These are phyloP conservation scores for Punctularia strigosozonata DNA, from an alignment of 768 basidiomycete species.

Conservation along the genomic window DNA sequence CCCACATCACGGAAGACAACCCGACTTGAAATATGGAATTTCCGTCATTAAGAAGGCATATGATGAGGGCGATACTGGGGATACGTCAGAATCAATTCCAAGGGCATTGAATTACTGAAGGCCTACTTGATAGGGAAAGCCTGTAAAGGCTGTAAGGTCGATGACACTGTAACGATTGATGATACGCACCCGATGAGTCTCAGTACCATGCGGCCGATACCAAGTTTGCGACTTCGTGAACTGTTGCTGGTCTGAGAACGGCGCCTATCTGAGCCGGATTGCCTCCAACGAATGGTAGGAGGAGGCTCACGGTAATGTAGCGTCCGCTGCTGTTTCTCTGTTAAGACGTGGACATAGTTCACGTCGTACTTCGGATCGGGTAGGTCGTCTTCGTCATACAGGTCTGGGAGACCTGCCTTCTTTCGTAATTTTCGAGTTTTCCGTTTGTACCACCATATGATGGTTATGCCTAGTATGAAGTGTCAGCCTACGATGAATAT, in stretches of 20 bases:
- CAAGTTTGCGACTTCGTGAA: conserved; percentile 68
- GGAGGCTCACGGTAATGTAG: conserved; percentile 46
- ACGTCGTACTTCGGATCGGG: conserved; percentile 68
- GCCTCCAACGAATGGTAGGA: not conserved
- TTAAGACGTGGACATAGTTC: conserved; percentile 62
- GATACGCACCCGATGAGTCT: conserved; percentile 53
- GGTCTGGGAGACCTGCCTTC: conserved; percentile 50
- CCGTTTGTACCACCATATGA: conserved; percentile 67
- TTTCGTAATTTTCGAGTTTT: conserved; percentile 44
- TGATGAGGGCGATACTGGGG: conserved; percentile 51
- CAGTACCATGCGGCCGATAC: conserved; percentile 80
- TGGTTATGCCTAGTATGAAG: conserved; percentile 40
- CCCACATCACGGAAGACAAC: conserved; percentile 49
- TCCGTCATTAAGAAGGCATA: conserved; percentile 60
- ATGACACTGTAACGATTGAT: conserved; percentile 1
- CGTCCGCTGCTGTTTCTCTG: conserved; percentile 49
- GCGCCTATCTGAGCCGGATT: no score
- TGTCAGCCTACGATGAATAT: not conserved
- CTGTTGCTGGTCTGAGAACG: conserved; percentile 47
- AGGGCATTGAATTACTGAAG: not conserved
- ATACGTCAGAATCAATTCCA: conserved; percentile 1
- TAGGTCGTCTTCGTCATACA: conserved; percentile 68
- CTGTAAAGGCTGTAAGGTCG: conserved; percentile 19
- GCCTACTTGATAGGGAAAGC: conserved; percentile 59
- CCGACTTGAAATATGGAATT: conserved; percentile 74